Evolutionary conservation across 805 yeast genomes (phyloP), one percentile per base, ranked within the genome.

Genomic region (Pichia sporocuriosa): DNA sequence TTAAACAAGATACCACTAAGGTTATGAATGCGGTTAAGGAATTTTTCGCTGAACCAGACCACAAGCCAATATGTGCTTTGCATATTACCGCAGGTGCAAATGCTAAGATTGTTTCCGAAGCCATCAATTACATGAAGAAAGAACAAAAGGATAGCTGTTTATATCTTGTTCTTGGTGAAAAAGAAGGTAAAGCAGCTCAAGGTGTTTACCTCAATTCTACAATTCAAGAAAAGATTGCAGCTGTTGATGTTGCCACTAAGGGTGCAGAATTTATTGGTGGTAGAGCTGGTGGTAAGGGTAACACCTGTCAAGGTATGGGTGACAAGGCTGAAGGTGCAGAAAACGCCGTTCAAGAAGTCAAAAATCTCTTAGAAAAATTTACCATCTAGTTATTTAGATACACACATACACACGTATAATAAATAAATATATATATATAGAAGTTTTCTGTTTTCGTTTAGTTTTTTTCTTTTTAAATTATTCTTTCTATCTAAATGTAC

Each of bases 211-310:
- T 93, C 38, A 77, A 90, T 2, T 79, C 84, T 48, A 79, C 65
- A 32, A 84, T 88, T 30, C 66, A 81, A 50, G 70, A 69, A 35
- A 73, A 79, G 58, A 70, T 87, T 17, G 73, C 81, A 49, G 89
- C 94, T 40, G 73, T 81, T 44, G 88, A 77, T 23, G 72, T 88
- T 52, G 94, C 94, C 25, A 65, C 72, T 40, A 67, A 73, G 43
- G 97, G 84, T 33, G 69, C 89, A 34, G 65, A 69, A 28, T 69
- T 72, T 54, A 78, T 93, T 53, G 99, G 98, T 51, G 99, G 99
- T 65, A 87, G 84, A 64, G 94, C 96, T 44, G 99, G 99, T 68
- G 99, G 99, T 64, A 93, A 87, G 67, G 97, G 96, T 49, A 85
- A 87, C 51, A 80, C 89, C 42, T 86, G 87, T 54, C 98, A 93